Base-by-base conservation (phyloP, 2,329 filamentous ascomycete genomes). In the Calycina marina region DNA sequence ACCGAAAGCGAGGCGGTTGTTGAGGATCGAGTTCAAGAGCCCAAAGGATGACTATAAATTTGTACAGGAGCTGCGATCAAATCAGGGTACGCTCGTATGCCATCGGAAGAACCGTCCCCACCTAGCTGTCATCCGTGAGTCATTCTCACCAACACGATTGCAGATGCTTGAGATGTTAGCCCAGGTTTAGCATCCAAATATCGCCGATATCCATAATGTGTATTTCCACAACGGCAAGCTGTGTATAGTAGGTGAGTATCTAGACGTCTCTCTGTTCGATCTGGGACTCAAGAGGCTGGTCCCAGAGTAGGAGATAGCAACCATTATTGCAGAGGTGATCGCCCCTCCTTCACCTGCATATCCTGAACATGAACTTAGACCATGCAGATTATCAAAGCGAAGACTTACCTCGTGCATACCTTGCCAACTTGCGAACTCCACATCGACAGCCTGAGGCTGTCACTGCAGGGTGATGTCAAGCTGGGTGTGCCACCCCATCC, bases 301-400 rank as follows among this genome's bases (percentile, higher is more conserved):
- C 31, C 37, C 38, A 30, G 40, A 42, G 34, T 42, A 24, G 35
- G 37, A 42, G 26, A 38, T 42, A 29, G 37, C 32, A 34, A 42
- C 32, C 2, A 40, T 42, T 36, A 32, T 42, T 34, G 18, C 28
- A 34, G 29, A 42, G 32, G 34, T 40, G 13, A n/a, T n/a, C n/a
- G 33, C 17, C 14, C 14, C 36, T 13, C 12, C 28, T 31, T 12
- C 6, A 11, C 18, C 6, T 25, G 12, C 16, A 4, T 9, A n/a
- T n/a, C n/a, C n/a, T n/a, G n/a, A 28, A 14, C 28, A 27, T 26
- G 11, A 6, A 27, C 4, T 32, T 29, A 38, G 18, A 33, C 26
- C 22, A 17, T 32, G 10, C 25, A 42, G 32, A 14, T 42, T 25
- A 38, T 42, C 13, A 42, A 40, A 35, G 40, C 29, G 14, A 40